Evolutionary conservation across 495 filamentous ascomycete species (phyloP).

Genomic region (Sordaria brevicollis): DNA sequence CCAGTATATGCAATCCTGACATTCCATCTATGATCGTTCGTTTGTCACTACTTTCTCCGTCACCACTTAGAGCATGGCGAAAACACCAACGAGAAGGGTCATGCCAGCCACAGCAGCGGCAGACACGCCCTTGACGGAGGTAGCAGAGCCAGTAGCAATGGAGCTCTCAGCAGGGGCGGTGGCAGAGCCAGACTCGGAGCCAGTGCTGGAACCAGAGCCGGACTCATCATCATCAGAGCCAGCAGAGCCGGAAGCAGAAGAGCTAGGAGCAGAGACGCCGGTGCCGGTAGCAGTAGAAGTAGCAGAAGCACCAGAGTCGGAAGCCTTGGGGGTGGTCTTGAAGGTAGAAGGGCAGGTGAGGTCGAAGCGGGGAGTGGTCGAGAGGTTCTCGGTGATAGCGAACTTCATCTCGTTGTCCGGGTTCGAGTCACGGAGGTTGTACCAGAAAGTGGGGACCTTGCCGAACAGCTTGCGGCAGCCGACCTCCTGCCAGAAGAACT

Average conservation of each 20-base stretch:
- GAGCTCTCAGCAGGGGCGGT: background rate
- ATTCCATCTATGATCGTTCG: background rate
- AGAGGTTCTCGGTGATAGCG: slow-evolving; percentile 38
- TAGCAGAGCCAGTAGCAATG: background rate
- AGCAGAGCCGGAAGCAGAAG: slow-evolving; percentile 10
- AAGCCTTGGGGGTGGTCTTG: slow-evolving; percentile 14
- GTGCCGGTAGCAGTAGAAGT: slow-evolving; percentile 12
- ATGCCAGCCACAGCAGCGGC: slow-evolving; percentile 6
- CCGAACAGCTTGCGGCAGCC: slow-evolving; percentile 56
- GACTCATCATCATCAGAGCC: slow-evolving; percentile 8
- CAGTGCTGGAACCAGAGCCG: slow-evolving; percentile 6
- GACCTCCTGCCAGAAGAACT: slow-evolving; percentile 63
- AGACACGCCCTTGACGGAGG: slow-evolving; percentile 9
- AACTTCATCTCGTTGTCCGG: slow-evolving; percentile 34
- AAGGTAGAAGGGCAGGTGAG: slow-evolving; percentile 43
- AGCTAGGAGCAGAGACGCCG: slow-evolving; percentile 8
- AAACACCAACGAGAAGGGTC: slow-evolving; percentile 13
- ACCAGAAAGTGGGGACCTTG: slow-evolving; percentile 58
- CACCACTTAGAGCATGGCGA: slow-evolving; percentile 13
- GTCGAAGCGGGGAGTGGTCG: slow-evolving; percentile 47
- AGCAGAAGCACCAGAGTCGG: slow-evolving; percentile 1
- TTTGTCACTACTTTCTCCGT: background rate
- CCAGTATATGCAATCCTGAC: background rate
- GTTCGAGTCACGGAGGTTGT: slow-evolving; percentile 37
- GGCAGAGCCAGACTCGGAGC: background rate